phyloP scores from a whole-genome alignment of 139 green algal species.

The Chlorokybus atmophyticus region DNA sequence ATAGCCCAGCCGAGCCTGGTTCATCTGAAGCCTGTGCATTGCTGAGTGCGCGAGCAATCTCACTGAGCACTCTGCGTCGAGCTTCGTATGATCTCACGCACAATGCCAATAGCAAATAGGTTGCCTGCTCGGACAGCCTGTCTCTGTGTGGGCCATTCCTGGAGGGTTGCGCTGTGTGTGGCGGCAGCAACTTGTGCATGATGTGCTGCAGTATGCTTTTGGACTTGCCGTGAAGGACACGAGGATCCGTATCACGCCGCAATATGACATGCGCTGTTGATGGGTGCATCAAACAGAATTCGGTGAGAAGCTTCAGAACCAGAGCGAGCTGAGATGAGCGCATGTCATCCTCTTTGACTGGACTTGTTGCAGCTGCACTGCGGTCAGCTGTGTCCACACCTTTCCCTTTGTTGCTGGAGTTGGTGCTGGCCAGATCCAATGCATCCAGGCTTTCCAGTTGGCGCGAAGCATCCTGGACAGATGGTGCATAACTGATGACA shows the following conservation, averaged over 20 bases:
- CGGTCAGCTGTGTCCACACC: too few species aligned
- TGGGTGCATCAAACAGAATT: constrained; percentile 64
- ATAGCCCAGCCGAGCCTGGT: too few species aligned
- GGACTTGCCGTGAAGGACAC: constrained; percentile 10
- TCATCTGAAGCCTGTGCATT: too few species aligned
- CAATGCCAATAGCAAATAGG: constrained; percentile 43
- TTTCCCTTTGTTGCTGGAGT: too few species aligned
- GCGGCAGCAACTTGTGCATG: constrained; percentile 52
- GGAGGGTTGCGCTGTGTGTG: too few species aligned
- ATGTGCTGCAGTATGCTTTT: constrained; percentile 43
- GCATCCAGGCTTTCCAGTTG: too few species aligned
- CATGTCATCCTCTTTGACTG: too few species aligned
- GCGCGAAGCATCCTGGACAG: too few species aligned
- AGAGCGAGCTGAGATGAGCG: constrained; percentile 14
- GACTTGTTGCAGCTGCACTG: too few species aligned
- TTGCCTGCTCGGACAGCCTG: constrained; percentile 4
- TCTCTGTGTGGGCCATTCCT: too few species aligned
- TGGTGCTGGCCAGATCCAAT: too few species aligned
- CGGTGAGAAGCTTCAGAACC: constrained; percentile 61
- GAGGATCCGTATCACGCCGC: constrained; percentile 49
- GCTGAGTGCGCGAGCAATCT: constrained; percentile 50
- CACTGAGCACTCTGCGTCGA: constrained; percentile 50
- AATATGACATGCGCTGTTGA: constrained; percentile 58
- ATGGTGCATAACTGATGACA: constrained; percentile 48
- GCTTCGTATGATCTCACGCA: constrained; percentile 68